Percentiles rank a stretch among this genome's conserved stretches.
phyloP scores from a whole-genome alignment of 257 asterid species.

The Penstemon davidsonii region DNA sequence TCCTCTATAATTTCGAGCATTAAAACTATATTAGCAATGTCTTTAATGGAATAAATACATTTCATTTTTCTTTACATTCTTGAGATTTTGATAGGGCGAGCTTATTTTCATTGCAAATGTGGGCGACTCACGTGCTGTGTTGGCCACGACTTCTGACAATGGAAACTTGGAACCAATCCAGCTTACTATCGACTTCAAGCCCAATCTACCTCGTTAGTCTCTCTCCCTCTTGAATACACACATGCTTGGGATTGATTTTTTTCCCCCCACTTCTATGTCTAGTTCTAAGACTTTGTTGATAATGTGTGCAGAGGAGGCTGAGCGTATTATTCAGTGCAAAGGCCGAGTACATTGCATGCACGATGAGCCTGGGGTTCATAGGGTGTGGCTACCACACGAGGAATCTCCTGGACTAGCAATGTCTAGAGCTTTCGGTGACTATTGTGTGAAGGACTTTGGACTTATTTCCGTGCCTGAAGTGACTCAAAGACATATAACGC shows the following conservation, averaged over 20 bases:
- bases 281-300: no score
- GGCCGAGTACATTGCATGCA: slow-evolving; percentile 75
- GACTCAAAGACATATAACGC: slow-evolving; percentile 63
- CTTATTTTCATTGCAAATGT: slow-evolving; percentile 70
- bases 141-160: slow-evolving; percentile 66
- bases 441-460: slow-evolving; percentile 82
- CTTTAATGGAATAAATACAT: no score
- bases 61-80: no score
- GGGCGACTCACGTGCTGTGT: slow-evolving; percentile 95
- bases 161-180: slow-evolving; percentile 72
- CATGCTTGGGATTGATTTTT: neutral
- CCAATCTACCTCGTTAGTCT: slow-evolving; percentile 80
- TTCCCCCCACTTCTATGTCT: no score
- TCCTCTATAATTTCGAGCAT: neutral
- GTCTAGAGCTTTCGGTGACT: slow-evolving; percentile 98
- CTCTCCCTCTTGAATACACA: slow-evolving; percentile 8
- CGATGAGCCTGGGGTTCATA: slow-evolving; percentile 83
- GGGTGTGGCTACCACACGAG: slow-evolving; percentile 85
- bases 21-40: no score
- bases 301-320: slow-evolving; percentile 70
- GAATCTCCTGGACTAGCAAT: slow-evolving; percentile 94
- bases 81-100: slow-evolving; percentile 61
- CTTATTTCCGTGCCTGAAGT: slow-evolving; percentile 90
- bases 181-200: slow-evolving; percentile 91
- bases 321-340: slow-evolving; percentile 63